Evolutionary conservation across 805 yeast genomes (phyloP).

Genomic region (Kuraishia ogatae): DNA sequence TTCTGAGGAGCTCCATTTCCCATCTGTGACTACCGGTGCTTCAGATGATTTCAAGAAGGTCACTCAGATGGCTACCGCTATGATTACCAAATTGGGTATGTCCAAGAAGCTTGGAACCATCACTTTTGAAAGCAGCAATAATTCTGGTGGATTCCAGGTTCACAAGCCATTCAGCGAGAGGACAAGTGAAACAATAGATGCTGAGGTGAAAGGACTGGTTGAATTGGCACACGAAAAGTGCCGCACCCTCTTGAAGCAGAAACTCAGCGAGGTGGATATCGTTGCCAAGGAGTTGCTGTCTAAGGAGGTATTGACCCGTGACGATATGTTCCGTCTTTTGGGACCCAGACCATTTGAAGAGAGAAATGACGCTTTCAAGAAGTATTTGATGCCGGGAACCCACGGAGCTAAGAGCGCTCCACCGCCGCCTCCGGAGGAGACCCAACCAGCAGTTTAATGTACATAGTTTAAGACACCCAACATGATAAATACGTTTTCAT

Average conservation of each 20-base stretch:
- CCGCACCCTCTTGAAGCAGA: slow-evolving; percentile 55
- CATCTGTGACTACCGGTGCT: slow-evolving; percentile 93
- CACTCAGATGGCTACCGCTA: slow-evolving; percentile 83
- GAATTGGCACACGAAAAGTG: slow-evolving; percentile 70
- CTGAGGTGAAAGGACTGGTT: slow-evolving; percentile 74
- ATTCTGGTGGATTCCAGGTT: slow-evolving; percentile 42
- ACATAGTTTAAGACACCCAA: not conserved
- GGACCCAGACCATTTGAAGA: slow-evolving; percentile 93
- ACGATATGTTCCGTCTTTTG: slow-evolving; percentile 81
- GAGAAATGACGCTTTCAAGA: slow-evolving; percentile 83
- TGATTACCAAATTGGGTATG: slow-evolving; percentile 95
- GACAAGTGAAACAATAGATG: slow-evolving; percentile 74
- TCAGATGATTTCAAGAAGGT: slow-evolving; percentile 95
- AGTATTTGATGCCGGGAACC: slow-evolving; percentile 28
- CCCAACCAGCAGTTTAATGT: not conserved
- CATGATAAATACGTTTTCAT: not conserved
- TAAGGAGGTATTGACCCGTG: slow-evolving; percentile 89
- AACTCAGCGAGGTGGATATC: slow-evolving; percentile 64
- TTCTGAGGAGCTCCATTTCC: slow-evolving; percentile 87
- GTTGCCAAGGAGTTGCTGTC: slow-evolving; percentile 82
- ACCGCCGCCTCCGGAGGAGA: slow-evolving; percentile 2
- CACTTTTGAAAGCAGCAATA: slow-evolving; percentile 61
- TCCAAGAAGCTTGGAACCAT: slow-evolving; percentile 79
- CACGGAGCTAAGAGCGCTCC: not conserved
- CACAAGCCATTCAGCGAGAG: slow-evolving; percentile 82